Evolutionary conservation across 2,329 filamentous ascomycete genomes (phyloP).

Genomic region (Cordyceps cicadae): DNA sequence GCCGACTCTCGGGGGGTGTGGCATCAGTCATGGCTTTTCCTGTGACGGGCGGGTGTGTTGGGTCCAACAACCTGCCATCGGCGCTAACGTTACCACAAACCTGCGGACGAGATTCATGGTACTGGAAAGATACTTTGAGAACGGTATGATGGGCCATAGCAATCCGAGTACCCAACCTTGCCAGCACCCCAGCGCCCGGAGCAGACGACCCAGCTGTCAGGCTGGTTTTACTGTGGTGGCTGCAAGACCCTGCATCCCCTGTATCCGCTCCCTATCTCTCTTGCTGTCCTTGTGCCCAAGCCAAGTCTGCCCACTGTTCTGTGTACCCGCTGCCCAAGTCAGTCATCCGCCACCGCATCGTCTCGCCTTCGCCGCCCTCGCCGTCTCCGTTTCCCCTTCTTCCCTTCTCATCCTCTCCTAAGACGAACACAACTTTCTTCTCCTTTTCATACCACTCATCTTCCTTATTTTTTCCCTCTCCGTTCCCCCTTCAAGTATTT

Average conservation of each 20-base stretch:
- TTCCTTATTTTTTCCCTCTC: not conserved
- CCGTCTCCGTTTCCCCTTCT: not conserved
- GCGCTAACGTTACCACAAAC: not conserved
- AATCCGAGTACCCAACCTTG: not conserved
- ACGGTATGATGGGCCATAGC: not conserved
- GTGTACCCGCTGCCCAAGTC: not conserved
- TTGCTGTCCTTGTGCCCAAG: not conserved
- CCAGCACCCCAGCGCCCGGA: not conserved
- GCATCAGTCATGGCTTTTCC: not conserved
- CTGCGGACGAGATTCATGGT: not conserved
- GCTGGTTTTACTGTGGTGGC: too few relatives aligned
- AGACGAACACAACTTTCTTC: conserved; percentile 1
- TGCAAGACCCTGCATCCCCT: not conserved
- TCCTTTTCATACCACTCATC: conserved; percentile 2
- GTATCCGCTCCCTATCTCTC: not conserved
- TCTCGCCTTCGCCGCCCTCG: not conserved
- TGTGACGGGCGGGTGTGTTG: not conserved
- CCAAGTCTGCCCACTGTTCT: not conserved
- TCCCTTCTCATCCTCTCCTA: not conserved
- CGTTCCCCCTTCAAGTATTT: not conserved
- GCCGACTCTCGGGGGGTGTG: not conserved
- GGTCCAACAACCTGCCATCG: not conserved
- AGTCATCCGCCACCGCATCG: conserved; percentile 4
- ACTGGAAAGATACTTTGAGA: too few relatives aligned
- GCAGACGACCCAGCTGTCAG: not conserved